Conservation (phyloP, 2,329 filamentous ascomycete species). For the Didymellaceae sp. region DNA sequence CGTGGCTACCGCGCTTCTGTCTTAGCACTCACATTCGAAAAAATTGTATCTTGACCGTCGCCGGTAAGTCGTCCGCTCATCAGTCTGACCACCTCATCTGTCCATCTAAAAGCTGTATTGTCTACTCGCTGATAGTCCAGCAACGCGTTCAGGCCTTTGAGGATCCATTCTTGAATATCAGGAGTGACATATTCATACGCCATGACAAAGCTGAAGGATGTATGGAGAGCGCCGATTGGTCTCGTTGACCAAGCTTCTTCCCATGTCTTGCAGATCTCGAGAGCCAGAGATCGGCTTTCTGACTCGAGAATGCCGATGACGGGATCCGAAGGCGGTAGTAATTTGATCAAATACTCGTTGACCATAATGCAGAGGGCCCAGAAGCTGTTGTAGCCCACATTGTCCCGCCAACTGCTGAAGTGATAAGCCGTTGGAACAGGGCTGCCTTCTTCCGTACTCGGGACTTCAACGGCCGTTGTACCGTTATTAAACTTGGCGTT, state of each 20-base stretch:
- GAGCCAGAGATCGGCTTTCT: conserved; percentile 35
- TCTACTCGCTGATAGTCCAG: conserved; percentile 36
- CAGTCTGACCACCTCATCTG: conserved; percentile 30
- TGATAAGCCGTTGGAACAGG: conserved; percentile 37
- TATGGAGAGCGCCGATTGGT: conserved; percentile 43
- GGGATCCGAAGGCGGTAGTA: conserved; percentile 34
- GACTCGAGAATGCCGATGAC: conserved; percentile 30
- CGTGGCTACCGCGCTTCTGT: conserved; percentile 18
- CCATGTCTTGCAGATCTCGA: conserved; percentile 46
- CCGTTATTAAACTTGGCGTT: conserved; percentile 32
- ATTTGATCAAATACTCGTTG: conserved; percentile 39
- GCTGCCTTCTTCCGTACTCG: conserved; percentile 24
- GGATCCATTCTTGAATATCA: conserved; percentile 37
- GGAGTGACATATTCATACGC: conserved; percentile 39
- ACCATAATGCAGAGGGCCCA: conserved; percentile 42
- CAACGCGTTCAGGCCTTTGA: conserved; percentile 35
- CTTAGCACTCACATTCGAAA: conserved; percentile 25
- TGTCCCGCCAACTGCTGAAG: conserved; percentile 40
- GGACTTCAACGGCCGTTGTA: conserved; percentile 27
- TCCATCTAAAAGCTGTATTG: conserved; percentile 35
- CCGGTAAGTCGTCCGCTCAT: conserved; percentile 39
- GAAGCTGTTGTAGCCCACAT: conserved; percentile 41
- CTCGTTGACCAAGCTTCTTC: conserved; percentile 43
- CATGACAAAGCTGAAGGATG: conserved; percentile 41
- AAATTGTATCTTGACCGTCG: conserved; percentile 31